Base-by-base conservation (phyloP, 129 eudicot genomes). In the Logfia minima region DNA sequence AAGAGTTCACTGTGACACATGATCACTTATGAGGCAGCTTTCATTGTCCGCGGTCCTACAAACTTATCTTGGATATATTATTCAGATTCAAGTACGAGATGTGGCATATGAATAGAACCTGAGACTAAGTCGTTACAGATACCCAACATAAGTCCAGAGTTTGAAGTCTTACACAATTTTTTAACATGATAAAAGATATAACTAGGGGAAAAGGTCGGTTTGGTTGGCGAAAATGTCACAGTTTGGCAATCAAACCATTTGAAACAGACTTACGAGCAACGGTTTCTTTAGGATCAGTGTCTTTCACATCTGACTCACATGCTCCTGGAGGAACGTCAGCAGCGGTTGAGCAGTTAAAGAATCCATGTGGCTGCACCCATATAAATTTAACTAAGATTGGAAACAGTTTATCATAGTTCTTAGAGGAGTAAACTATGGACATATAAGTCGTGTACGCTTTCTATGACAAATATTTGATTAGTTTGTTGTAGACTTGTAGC, bases 301-400 rank as follows among this genome's bases (percentile, higher is more conserved):
- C 96, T 86, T 88, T 92, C 52, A 51, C 78, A 29, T 92, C 96
- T 70, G 72, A 60, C 82, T 90, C 92, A 18, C 93, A 90, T 19
- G 88, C 82, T 79, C 66, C 86, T 14, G 98, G 97, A n/a, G 96
- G 97, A 24, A 93, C 91, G 48, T 92, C 98, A 52, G 90, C 88
- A 2, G 93, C 91, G 10, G 96, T 93, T 13, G 96, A 92, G 83
- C 93, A 84, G 79, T 92, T 92, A 79, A 92, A 92, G 84, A 91
- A 91, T 22, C 94, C 97, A 75, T 88, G 92, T 7, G 97, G 97
- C 95, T 91, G 88, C 90, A 85, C 66, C 75, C 72, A 81, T 22
- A 70, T 37, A 28, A 0, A 22, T 66, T 48, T 31, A 43, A 59
- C 77, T 3, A 62, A 75, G 41, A 41, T 62, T 2, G 41, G 45